These are phyloP conservation scores for Sphaceloma murrayae DNA, from an alignment of 2,329 filamentous ascomycete species.

Conservation along the genomic window DNA sequence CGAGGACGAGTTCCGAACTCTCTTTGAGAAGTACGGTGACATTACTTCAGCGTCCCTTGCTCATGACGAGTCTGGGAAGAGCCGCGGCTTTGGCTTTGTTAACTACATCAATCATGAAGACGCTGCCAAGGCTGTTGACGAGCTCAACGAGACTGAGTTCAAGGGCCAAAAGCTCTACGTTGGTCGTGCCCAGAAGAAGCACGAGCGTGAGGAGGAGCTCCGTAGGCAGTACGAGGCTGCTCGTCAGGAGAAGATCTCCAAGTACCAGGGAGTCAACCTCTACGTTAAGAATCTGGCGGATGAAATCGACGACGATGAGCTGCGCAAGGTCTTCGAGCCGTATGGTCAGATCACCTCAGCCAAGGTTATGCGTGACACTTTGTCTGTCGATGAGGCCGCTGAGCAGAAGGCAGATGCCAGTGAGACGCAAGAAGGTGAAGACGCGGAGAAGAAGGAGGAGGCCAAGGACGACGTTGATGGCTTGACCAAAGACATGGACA, in stretches of 20 bases:
- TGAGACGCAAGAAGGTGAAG: conserved; percentile 45
- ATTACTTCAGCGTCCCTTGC: conserved; percentile 94
- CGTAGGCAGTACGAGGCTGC: conserved; percentile 98
- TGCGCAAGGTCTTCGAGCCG: conserved; percentile 82
- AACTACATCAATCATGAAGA: conserved; percentile 90
- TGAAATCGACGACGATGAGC: conserved; percentile 94
- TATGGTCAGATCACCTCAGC: conserved; percentile 95
- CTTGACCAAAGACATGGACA: conserved; percentile 42
- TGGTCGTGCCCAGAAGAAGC: conserved; percentile 98
- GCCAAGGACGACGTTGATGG: conserved; percentile 45
- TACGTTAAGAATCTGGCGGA: conserved; percentile 99
- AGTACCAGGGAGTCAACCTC: conserved; percentile 98
- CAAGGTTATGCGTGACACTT: conserved; percentile 93
- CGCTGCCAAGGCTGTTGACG: conserved; percentile 76
- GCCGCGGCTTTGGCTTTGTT: conserved; percentile 86
- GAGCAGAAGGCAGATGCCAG: conserved; percentile 43
- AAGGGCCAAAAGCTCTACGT: conserved; percentile 94
- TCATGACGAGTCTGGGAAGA: conserved; percentile 93
- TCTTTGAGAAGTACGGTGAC: conserved; percentile 86
- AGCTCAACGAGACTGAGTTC: conserved; percentile 86
- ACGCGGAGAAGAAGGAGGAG: conserved; percentile 46
- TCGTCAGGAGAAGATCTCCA: conserved; percentile 94
- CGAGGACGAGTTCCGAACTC: conserved; percentile 86
- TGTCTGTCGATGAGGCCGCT: conserved; percentile 34
- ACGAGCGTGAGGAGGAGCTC: conserved; percentile 98